phyloP scores from a whole-genome alignment of 129 eudicot genomes.

The Escallonia rubra region DNA sequence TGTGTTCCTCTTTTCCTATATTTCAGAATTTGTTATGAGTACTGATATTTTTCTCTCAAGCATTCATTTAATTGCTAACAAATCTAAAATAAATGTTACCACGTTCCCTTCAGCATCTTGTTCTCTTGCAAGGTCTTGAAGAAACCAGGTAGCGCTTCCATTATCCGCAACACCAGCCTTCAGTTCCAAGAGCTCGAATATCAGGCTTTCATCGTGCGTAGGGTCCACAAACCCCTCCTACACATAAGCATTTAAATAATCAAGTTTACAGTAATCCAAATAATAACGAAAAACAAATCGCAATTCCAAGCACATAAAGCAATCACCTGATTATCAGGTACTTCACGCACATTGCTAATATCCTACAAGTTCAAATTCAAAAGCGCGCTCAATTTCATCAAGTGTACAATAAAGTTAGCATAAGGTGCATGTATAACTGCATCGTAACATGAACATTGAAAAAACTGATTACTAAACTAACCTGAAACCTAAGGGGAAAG shows the following conservation, averaged over 20 bases:
- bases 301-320: not conserved
- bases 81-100: constrained; percentile 20
- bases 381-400: not conserved
- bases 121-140: constrained; percentile 86
- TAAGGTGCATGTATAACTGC: not conserved
- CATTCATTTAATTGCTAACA: no score
- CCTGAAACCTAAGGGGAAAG: constrained; percentile 81
- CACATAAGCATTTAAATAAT: not conserved
- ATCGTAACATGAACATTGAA: not conserved
- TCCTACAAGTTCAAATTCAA: constrained; percentile 37
- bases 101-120: constrained; percentile 72
- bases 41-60: no score
- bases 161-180: constrained; percentile 63
- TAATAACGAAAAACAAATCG: not conserved
- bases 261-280: not conserved
- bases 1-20: no score
- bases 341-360: constrained; percentile 71
- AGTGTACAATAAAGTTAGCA: not conserved
- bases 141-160: constrained; percentile 89
- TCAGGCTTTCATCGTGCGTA: constrained; percentile 73
- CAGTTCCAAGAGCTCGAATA: constrained; percentile 71
- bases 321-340: constrained; percentile 85
- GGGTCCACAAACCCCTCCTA: constrained; percentile 94
- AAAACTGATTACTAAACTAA: constrained; percentile 4
- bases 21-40: no score